Conservation (phyloP, 257 asterid genomes). For the Pogostemon cablin region DNA sequence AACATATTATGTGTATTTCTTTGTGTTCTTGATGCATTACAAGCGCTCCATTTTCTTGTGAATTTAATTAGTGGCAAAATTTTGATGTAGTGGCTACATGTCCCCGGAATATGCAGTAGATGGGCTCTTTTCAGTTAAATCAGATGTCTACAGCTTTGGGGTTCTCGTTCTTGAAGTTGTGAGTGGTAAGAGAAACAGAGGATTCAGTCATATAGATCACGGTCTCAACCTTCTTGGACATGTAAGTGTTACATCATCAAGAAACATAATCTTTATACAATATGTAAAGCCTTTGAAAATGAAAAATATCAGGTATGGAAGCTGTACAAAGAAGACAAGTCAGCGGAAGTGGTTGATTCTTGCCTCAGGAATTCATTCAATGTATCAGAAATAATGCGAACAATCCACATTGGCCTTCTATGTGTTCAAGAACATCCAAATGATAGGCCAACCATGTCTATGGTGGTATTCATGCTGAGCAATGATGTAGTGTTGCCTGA, state of each 20-base stretch:
- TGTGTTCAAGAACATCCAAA: constrained; percentile 38
- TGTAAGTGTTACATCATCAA: constrained; percentile 28
- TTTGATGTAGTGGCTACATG: constrained; percentile 45
- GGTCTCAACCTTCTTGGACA: constrained; percentile 49
- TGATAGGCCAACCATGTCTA: constrained; percentile 39
- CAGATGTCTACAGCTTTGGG: constrained; percentile 48
- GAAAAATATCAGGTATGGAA: constrained; percentile 43
- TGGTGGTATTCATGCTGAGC: constrained; percentile 37
- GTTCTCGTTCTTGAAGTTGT: constrained; percentile 44
- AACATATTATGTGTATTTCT: constrained; percentile 30
- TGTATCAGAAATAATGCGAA: constrained; percentile 23
- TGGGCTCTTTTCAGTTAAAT: constrained; percentile 44
- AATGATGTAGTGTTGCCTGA: constrained; percentile 33
- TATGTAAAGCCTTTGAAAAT: background rate
- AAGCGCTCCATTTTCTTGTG: background rate
- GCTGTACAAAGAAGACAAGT: constrained; percentile 39
- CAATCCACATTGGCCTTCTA: constrained; percentile 35
- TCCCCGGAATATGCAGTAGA: constrained; percentile 42
- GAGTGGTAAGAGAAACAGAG: constrained; percentile 39
- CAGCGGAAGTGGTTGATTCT: constrained; percentile 33
- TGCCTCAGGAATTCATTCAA: background rate
- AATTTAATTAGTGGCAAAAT: background rate
- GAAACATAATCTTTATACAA: background rate
- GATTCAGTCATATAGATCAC: constrained; percentile 35
- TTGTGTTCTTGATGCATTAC: background rate